These are phyloP conservation scores for Aureobasidium sp. DNA, from an alignment of 2,329 filamentous ascomycete species.

Conservation along the genomic window DNA sequence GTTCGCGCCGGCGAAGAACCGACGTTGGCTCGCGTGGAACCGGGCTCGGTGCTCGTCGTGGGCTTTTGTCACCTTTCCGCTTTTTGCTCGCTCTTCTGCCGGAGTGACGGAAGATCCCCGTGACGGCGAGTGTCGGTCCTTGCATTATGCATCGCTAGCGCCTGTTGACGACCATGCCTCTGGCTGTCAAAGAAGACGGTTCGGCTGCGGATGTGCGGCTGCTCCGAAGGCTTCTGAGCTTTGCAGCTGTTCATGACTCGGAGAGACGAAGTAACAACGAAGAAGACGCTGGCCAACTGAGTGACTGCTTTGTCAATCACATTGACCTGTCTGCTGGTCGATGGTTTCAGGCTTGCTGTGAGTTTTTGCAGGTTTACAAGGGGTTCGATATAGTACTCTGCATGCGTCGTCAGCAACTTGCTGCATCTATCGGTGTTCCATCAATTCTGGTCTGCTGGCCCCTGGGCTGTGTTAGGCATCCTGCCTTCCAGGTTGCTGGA, in stretches of 20 bases:
- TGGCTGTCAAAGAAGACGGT: slow-evolving; percentile 4
- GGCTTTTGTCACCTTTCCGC: neutral
- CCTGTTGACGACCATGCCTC: neutral
- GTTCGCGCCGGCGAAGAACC: slow-evolving; percentile 7
- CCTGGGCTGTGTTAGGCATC: slow-evolving; percentile 3
- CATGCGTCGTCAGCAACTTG: slow-evolving; percentile 7
- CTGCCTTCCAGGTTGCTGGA: slow-evolving; percentile 3
- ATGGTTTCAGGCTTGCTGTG: slow-evolving; percentile 1
- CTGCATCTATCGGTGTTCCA: slow-evolving; percentile 5
- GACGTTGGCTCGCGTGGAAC: slow-evolving; percentile 1
- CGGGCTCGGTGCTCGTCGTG: neutral
- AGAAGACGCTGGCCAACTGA: neutral
- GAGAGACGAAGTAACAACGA: neutral
- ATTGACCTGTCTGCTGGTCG: neutral
- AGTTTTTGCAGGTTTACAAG: neutral
- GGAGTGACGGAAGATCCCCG: neutral
- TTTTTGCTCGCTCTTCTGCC: neutral
- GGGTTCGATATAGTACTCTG: neutral
- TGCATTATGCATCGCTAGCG: slow-evolving; percentile 4
- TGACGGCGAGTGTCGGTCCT: neutral
- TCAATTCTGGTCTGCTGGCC: slow-evolving; percentile 5
- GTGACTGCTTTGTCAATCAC: neutral
- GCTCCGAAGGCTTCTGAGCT: neutral
- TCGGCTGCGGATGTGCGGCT: slow-evolving; percentile 7
- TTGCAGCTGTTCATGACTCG: neutral